These are phyloP conservation scores for Epichloe sp. DNA, from an alignment of 2,329 filamentous ascomycete genomes.

Conservation along the genomic window DNA sequence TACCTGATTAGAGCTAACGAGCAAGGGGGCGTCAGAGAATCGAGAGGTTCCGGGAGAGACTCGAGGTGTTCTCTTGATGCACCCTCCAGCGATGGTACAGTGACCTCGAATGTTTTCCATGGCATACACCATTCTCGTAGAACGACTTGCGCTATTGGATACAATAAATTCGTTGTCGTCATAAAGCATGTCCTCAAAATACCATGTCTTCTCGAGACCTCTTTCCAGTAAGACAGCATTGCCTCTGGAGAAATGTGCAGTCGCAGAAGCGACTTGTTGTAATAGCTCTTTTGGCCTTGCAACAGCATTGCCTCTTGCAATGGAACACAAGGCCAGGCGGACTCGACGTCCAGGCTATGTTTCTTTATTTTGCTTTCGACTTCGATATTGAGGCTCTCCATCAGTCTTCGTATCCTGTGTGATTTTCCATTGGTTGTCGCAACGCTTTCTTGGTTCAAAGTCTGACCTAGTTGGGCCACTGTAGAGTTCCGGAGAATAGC, in stretches of 20 bases:
- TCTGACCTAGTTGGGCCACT: constrained; percentile 44
- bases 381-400: constrained; percentile 1
- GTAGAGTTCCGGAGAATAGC: constrained; percentile 55
- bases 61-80: constrained; percentile 27
- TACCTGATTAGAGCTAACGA: constrained; percentile 29
- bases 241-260: constrained; percentile 35
- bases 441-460: constrained; percentile 4
- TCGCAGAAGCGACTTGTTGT: constrained; percentile 56
- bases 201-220: constrained; percentile 51
- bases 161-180: constrained; percentile 43
- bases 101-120: constrained; percentile 26
- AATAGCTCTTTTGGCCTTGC: constrained; percentile 43
- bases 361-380: neutral
- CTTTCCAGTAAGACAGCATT: constrained; percentile 48
- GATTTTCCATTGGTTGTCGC: neutral
- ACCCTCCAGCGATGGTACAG: constrained; percentile 20
- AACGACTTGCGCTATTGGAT: constrained; percentile 62
- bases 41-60: constrained; percentile 25
- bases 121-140: constrained; percentile 31
- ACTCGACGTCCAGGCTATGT: constrained; percentile 27
- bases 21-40: constrained; percentile 31
- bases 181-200: constrained; percentile 70
- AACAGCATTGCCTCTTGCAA: constrained; percentile 80
- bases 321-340: constrained; percentile 68
- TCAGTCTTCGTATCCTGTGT: constrained; percentile 14